Evolutionary conservation across 768 basidiomycete genomes (phyloP).

Genomic region (Tylopilus sp.): DNA sequence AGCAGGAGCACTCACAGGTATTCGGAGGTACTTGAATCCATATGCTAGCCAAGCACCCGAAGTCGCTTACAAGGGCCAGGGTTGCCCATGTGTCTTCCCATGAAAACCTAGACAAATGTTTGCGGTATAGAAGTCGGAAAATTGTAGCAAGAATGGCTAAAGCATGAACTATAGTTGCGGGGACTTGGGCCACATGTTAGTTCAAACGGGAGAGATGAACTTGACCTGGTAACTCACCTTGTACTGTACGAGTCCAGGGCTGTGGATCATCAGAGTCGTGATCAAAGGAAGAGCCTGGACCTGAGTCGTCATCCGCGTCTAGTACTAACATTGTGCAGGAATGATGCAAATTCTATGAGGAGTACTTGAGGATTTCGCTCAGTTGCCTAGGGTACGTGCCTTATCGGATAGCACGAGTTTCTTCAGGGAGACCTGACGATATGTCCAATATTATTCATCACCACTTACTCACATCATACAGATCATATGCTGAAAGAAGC

Average conservation of each 20-base stretch:
- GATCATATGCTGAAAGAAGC: no score
- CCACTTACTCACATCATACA: no score
- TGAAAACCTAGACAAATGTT: slow-evolving; percentile 15
- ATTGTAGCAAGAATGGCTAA: slow-evolving; percentile 16
- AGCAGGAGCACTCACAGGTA: slow-evolving; percentile 8
- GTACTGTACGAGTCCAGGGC: slow-evolving; percentile 10
- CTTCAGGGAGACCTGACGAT: no score
- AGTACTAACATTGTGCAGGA: neutral
- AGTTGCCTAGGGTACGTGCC: no score
- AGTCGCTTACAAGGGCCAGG: slow-evolving; percentile 20
- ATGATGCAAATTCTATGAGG: no score
- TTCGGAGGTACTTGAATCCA: slow-evolving; percentile 11
- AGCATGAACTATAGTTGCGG: slow-evolving; percentile 14
- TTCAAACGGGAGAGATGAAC: neutral
- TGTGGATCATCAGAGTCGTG: neutral
- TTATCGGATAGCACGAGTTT: no score
- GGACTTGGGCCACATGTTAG: slow-evolving; percentile 6
- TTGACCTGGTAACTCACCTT: slow-evolving; percentile 9
- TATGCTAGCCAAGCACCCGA: slow-evolving; percentile 16
- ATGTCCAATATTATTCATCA: no score
- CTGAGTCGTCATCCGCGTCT: neutral
- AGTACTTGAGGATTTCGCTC: no score
- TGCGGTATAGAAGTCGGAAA: slow-evolving; percentile 22
- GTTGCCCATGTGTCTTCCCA: slow-evolving; percentile 30
- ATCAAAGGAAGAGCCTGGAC: neutral